Conservation (phyloP, 345 rosid species). For the Lagerstroemia speciosa region DNA sequence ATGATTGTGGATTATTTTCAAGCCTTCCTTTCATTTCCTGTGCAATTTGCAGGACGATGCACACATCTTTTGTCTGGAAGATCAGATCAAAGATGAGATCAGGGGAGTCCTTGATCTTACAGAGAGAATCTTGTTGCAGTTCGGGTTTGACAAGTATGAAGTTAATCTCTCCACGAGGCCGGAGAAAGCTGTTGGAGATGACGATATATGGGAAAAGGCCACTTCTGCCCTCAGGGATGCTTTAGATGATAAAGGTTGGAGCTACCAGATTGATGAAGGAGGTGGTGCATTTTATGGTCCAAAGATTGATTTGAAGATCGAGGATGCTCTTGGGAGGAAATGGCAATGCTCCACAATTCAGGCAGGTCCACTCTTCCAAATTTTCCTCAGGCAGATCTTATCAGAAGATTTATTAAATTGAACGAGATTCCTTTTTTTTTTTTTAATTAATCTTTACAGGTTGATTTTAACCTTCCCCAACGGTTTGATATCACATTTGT, state of each 20-base stretch:
- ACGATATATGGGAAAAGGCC: slow-evolving; percentile 90
- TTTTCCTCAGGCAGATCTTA: neutral
- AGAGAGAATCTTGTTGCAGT: slow-evolving; percentile 68
- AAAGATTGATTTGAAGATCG: slow-evolving; percentile 87
- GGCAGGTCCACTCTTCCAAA: slow-evolving; percentile 24
- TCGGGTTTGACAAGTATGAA: slow-evolving; percentile 76
- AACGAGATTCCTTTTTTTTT: neutral
- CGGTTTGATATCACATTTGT: slow-evolving; percentile 80
- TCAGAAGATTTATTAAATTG: neutral
- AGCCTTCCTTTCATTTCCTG: neutral
- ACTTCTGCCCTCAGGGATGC: slow-evolving; percentile 76
- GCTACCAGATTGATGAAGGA: slow-evolving; percentile 85
- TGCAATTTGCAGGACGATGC: slow-evolving; percentile 72
- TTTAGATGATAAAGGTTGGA: slow-evolving; percentile 87
- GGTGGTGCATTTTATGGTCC: slow-evolving; percentile 99
- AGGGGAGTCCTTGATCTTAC: slow-evolving; percentile 90
- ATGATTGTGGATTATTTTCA: neutral
- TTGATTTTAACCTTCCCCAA: slow-evolving; percentile 88
- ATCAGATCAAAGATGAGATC: slow-evolving; percentile 90
- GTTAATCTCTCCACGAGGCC: slow-evolving; percentile 95
- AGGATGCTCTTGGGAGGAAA: slow-evolving; percentile 94
- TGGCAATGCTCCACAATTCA: slow-evolving; percentile 99
- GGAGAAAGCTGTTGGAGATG: slow-evolving; percentile 80
- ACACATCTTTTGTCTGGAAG: slow-evolving; percentile 90
- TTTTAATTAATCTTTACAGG: slow-evolving; percentile 35